Evolutionary conservation across 768 basidiomycete species (phyloP).

Genomic region (Suillus hirtellus): DNA sequence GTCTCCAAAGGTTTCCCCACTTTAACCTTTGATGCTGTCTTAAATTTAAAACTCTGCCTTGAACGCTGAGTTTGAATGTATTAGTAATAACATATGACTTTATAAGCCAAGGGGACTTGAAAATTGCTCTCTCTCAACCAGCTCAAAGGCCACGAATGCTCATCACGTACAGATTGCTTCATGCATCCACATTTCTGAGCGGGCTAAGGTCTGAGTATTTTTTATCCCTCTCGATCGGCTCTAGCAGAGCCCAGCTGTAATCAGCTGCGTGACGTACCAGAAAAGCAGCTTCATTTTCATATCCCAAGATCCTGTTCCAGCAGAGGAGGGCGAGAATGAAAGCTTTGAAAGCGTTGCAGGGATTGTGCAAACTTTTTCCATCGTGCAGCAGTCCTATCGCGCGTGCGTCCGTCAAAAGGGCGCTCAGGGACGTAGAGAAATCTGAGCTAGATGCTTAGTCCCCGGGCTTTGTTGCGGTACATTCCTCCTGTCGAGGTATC

Average conservation of each 20-base stretch:
- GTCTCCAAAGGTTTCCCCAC: not conserved
- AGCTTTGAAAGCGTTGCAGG: constrained; percentile 57
- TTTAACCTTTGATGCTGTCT: too few species aligned
- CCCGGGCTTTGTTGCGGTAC: not conserved
- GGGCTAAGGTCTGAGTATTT: constrained; percentile 80
- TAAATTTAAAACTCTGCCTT: not conserved
- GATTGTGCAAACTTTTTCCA: constrained; percentile 40
- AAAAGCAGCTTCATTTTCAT: constrained; percentile 42
- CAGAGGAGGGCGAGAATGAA: constrained; percentile 32
- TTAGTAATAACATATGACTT: too few species aligned
- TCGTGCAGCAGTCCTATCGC: constrained; percentile 12
- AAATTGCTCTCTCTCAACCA: constrained; percentile 17
- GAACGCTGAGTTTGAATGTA: not conserved
- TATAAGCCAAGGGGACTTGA: not conserved
- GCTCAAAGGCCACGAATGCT: constrained; percentile 65
- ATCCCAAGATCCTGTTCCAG: constrained; percentile 42
- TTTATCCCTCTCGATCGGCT: constrained; percentile 58
- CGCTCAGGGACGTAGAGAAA: not conserved
- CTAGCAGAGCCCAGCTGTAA: constrained; percentile 60
- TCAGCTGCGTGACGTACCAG: constrained; percentile 62
- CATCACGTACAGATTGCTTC: constrained; percentile 49
- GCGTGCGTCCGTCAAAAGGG: not conserved
- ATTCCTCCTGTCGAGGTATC: not conserved
- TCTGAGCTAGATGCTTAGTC: not conserved
- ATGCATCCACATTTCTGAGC: constrained; percentile 49